Percentiles rank a stretch among this genome's conserved stretches.
Conservation (phyloP, 768 basidiomycete species). For the Kwoniella dejecticola region DNA sequence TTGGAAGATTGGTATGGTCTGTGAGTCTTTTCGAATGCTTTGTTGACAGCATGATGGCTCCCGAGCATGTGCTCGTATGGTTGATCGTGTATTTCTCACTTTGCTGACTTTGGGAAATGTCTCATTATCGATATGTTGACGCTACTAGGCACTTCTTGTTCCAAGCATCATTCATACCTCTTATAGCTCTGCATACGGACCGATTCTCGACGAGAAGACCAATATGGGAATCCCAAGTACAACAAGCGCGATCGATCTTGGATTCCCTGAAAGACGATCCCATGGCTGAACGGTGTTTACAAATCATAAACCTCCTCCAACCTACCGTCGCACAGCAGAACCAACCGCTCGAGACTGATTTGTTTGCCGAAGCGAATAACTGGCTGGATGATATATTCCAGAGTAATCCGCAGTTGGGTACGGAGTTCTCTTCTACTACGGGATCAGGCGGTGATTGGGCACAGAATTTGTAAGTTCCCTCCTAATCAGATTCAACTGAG, state of each 20-base stretch:
- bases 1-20: conserved; percentile 20
- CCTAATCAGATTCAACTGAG: background rate
- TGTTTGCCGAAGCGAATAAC: conserved; percentile 2
- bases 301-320: conserved; percentile 16
- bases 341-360: background rate
- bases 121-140: background rate
- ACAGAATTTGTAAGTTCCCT: conserved; percentile 3
- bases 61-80: background rate
- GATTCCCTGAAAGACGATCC: conserved; percentile 1
- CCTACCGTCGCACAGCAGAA: background rate
- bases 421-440: background rate
- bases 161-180: conserved; percentile 16
- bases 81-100: background rate
- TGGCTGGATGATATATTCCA: conserved; percentile 11
- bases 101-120: background rate
- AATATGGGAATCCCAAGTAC: conserved; percentile 8
- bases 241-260: conserved; percentile 6
- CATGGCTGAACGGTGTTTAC: conserved; percentile 12
- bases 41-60: too few relatives aligned
- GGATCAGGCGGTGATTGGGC: conserved; percentile 6
- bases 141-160: conserved; percentile 16
- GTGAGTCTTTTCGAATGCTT: conserved; percentile 10
- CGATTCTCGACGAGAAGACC: background rate
- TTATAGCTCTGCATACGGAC: conserved; percentile 18
- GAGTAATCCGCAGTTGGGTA: conserved; percentile 2